These are phyloP conservation scores for Phyllosticta paracitricarpa DNA, from an alignment of 2,329 filamentous ascomycete species.

Conservation along the genomic window DNA sequence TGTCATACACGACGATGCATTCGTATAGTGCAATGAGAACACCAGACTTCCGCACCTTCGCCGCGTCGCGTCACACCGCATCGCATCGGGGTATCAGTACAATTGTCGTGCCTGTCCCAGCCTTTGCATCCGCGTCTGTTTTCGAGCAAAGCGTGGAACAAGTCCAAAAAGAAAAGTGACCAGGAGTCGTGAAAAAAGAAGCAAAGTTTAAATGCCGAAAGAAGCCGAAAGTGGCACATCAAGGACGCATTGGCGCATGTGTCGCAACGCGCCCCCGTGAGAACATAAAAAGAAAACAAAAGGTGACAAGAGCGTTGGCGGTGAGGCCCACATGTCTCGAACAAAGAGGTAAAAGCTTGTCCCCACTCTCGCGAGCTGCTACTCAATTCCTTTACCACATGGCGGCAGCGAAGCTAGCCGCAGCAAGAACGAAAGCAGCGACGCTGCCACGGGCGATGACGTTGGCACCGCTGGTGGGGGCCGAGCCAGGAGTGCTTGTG, in stretches of 20 bases:
- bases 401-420: not conserved
- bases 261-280: not conserved
- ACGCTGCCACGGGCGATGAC: not conserved
- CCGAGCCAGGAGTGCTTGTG: not conserved
- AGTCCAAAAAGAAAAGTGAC: not conserved
- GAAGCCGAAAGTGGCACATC: not conserved
- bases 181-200: not conserved
- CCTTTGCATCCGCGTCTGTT: not conserved
- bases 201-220: not conserved
- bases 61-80: not conserved
- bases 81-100: not conserved
- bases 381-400: not conserved
- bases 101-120: not conserved
- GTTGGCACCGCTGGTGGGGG: not conserved
- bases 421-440: not conserved
- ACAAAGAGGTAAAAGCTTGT: not conserved
- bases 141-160: not conserved
- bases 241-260: not conserved
- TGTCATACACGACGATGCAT: not conserved
- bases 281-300: not conserved
- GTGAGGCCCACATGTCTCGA: not conserved
- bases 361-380: not conserved
- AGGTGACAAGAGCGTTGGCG: not conserved
- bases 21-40: not conserved
- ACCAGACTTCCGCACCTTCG: not conserved